Evolutionary conservation across 495 filamentous ascomycete genomes (phyloP).

Genomic region (Xylaria flabelliformis): DNA sequence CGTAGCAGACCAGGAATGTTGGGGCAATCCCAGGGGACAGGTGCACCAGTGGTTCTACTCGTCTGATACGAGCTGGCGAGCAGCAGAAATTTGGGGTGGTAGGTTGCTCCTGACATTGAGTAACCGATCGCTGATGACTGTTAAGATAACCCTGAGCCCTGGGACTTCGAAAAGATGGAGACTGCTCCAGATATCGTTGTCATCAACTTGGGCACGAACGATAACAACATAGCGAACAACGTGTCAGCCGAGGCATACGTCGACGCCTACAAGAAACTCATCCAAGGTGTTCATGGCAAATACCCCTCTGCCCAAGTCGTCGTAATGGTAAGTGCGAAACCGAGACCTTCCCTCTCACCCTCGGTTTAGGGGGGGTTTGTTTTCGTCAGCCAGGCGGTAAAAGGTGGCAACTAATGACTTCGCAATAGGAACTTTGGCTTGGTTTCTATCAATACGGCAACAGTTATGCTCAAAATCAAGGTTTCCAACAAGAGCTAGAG

Average conservation of each 20-base stretch:
- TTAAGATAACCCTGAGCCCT: conserved; percentile 60
- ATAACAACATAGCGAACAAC: conserved; percentile 65
- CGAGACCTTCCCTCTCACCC: too few relatives aligned
- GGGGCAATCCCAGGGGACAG: conserved; percentile 61
- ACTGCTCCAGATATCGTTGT: conserved; percentile 69
- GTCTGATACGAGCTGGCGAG: conserved; percentile 63
- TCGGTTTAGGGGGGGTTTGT: too few relatives aligned
- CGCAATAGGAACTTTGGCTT: conserved; percentile 65
- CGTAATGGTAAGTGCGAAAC: conserved; percentile 57
- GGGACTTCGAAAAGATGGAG: conserved; percentile 63
- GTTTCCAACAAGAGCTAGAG: conserved; percentile 58
- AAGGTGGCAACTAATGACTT: background rate
- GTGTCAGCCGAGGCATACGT: conserved; percentile 60
- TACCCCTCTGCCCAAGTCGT: conserved; percentile 69
- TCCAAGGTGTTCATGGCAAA: conserved; percentile 64
- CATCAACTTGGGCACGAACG: conserved; percentile 74
- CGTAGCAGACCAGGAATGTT: conserved; percentile 64
- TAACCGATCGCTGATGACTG: background rate
- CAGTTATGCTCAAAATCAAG: conserved; percentile 59
- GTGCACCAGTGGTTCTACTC: conserved; percentile 72
- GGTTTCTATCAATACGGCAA: conserved; percentile 61
- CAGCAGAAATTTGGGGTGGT: conserved; percentile 57
- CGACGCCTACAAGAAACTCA: conserved; percentile 62
- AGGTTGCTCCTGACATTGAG: conserved; percentile 14
- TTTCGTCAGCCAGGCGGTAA: background rate